Percentiles rank a stretch among this genome's conserved stretches.
phyloP scores from a whole-genome alignment of 202 grass and related monocot species.

The Panicum hallii region DNA sequence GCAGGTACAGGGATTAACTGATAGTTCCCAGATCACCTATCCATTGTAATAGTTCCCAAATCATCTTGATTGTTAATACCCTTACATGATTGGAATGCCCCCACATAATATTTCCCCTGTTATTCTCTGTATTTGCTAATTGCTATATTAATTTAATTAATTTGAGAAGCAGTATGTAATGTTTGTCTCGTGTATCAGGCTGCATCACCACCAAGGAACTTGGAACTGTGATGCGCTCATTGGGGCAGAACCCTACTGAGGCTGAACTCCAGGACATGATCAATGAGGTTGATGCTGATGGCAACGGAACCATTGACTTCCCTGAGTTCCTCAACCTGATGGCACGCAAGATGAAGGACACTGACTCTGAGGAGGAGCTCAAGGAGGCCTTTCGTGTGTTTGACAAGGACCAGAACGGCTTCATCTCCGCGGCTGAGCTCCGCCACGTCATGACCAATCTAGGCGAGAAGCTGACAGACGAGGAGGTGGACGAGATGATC shows the following conservation, averaged over 20 bases:
- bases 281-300: constrained; percentile 81
- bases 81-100: not conserved
- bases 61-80: not conserved
- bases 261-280: constrained; percentile 88
- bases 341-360: constrained; percentile 86
- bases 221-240: constrained; percentile 75
- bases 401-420: constrained; percentile 86
- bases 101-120: not conserved
- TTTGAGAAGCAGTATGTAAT: not conserved
- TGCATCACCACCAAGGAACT: constrained; percentile 90
- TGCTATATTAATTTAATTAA: not conserved
- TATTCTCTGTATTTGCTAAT: not conserved
- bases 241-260: constrained; percentile 86
- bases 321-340: constrained; percentile 85
- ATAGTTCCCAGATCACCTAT: not conserved
- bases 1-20: not conserved
- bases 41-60: not conserved
- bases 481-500: constrained; percentile 87
- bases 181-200: constrained; percentile 44
- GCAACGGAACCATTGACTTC: constrained; percentile 79
- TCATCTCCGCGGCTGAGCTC: constrained; percentile 76
- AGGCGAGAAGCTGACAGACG: constrained; percentile 82
- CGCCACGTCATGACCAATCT: constrained; percentile 93
- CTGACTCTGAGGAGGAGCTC: constrained; percentile 75
- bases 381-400: constrained; percentile 84